Evolutionary conservation across 768 basidiomycete species (phyloP), one percentile per base, ranked within the genome.

Genomic region (Suillus discolor): DNA sequence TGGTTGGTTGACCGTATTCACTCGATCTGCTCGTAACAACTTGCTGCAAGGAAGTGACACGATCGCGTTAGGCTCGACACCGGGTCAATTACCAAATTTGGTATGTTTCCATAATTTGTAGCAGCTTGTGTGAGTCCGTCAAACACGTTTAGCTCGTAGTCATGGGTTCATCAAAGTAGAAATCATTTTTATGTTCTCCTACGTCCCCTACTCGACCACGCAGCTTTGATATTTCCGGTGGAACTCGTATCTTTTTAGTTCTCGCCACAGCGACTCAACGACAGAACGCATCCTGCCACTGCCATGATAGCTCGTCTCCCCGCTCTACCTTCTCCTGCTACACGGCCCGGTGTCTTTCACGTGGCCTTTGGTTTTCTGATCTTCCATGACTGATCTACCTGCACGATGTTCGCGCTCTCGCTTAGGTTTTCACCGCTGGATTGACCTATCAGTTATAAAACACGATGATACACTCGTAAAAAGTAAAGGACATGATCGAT

Each of bases 41-140:
- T n/a, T n/a, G 12, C 28, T 65, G 38, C 20, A 23, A 42, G 63
- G 28, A 63, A 41, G 31, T 20, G 51, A 55, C 65, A 53, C 63
- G 63, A 47, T 38, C 42, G 31, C 65, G 16, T 44, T 64, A 23
- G 44, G 53, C 34, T 23, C 39, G 20, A 55, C 12, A 15, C 54
- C 34, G 20, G 34, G 25, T n/a, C 23, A 15, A n/a, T 42, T 64
- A 41, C 65, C 41, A 53, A 63, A 65, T 64, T 49, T 42, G 23
- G 64, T 65, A 34, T 38, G 18, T 63, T 42, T 25, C 38, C 38
- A 25, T 15, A 38, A 36, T 38, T 31, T 31, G 6, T 31, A 6
- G 31, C 31, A 31, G 31, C 31, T 31, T 28, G 31, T 31, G 31
- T 31, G 31, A 31, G 31, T 51, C 23, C 23, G 25, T 25, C 11